Percentiles rank a stretch among this genome's conserved stretches.
Evolutionary conservation across 495 filamentous ascomycete species (phyloP).

Genomic region (Monascus purpureus): DNA sequence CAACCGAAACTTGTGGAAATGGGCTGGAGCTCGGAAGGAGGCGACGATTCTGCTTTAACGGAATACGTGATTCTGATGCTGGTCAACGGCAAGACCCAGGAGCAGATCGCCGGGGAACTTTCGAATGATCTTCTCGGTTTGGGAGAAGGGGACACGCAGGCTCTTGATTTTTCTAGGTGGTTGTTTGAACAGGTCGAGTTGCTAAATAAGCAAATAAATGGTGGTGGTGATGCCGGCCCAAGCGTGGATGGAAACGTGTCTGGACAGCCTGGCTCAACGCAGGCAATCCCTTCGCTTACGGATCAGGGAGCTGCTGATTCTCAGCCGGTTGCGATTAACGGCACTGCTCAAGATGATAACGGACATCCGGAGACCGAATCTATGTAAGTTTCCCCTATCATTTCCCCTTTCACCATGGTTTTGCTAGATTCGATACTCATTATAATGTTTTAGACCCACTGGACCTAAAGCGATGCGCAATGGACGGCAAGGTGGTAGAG

Average conservation of each 20-base stretch:
- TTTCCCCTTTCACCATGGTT: not conserved
- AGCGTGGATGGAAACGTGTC: no score
- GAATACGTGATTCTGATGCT: constrained; percentile 98
- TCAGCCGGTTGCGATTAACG: not conserved
- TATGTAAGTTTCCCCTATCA: constrained; percentile 47
- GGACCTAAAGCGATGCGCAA: constrained; percentile 93
- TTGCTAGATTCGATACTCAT: not conserved
- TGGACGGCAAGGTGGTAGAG: constrained; percentile 40
- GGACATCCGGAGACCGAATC: constrained; percentile 37
- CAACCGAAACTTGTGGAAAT: constrained; percentile 92
- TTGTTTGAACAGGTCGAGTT: constrained; percentile 69
- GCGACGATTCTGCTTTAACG: constrained; percentile 70
- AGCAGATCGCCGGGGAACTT: constrained; percentile 78
- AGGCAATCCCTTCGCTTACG: constrained; percentile 22
- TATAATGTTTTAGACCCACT: constrained; percentile 51
- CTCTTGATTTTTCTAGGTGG: constrained; percentile 77
- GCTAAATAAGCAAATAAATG: constrained; percentile 51
- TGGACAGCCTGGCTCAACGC: constrained; percentile 9
- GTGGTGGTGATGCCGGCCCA: constrained; percentile 15
- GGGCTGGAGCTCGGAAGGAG: constrained; percentile 70
- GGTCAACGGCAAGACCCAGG: constrained; percentile 80
- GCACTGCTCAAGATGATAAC: no score
- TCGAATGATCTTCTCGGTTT: constrained; percentile 78
- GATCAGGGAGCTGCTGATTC: constrained; percentile 35
- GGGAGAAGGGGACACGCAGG: constrained; percentile 66